These are phyloP conservation scores for Panus rudis DNA, from an alignment of 768 basidiomycete species.

Conservation along the genomic window DNA sequence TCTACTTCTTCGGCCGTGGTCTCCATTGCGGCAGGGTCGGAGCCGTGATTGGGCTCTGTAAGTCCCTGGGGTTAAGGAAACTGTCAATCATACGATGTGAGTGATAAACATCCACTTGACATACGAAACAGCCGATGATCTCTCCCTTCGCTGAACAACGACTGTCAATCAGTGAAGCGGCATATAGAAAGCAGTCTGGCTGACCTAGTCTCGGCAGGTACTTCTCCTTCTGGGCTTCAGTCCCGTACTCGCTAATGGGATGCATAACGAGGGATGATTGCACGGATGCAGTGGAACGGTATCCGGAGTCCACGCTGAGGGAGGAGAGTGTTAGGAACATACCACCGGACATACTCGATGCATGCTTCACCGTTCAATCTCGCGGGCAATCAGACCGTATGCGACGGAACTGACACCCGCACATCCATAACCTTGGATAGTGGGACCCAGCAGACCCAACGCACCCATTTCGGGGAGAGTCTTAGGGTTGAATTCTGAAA, in stretches of 20 bases:
- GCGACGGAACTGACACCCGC: slow-evolving; percentile 89
- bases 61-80: slow-evolving; percentile 51
- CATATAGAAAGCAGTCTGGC: slow-evolving; percentile 5
- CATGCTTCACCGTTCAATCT: slow-evolving; percentile 71
- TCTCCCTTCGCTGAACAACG: slow-evolving; percentile 64
- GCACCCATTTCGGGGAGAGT: slow-evolving; percentile 90
- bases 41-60: slow-evolving; percentile 95
- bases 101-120: slow-evolving; percentile 23
- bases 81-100: not conserved
- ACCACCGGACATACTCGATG: too few relatives aligned
- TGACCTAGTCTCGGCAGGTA: slow-evolving; percentile 80
- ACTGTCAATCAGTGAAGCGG: not conserved
- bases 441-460: slow-evolving; percentile 85
- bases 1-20: slow-evolving; percentile 81
- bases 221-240: slow-evolving; percentile 83
- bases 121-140: slow-evolving; percentile 85
- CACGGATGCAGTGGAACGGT: slow-evolving; percentile 90
- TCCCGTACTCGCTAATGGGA: slow-evolving; percentile 83
- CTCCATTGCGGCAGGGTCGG: slow-evolving; percentile 97
- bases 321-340: slow-evolving; percentile 5
- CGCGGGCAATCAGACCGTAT: slow-evolving; percentile 89
- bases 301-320: slow-evolving; percentile 87
- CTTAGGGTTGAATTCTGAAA: slow-evolving; percentile 63
- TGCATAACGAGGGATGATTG: slow-evolving; percentile 98
- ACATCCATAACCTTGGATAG: slow-evolving; percentile 90